Evolutionary conservation across 352 stramenopile genomes (phyloP).

Genomic region (Phytopythium mirpurense): DNA sequence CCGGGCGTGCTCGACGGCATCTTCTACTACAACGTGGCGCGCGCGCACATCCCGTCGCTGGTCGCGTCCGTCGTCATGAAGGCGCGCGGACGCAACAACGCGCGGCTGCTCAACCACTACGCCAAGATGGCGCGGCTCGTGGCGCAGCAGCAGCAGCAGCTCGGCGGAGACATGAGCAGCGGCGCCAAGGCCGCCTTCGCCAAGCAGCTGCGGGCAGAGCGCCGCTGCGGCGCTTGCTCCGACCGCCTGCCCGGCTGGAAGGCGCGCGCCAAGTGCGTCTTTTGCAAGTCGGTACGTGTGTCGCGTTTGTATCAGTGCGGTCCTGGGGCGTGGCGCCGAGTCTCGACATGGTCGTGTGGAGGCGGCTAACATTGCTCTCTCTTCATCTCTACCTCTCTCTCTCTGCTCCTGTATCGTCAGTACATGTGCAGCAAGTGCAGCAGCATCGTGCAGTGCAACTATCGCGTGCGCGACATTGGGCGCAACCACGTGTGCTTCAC

Average conservation of each 20-base stretch:
- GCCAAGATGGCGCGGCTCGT: constrained; percentile 36
- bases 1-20: constrained; percentile 41
- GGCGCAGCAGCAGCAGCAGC: not conserved
- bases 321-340: too few species aligned
- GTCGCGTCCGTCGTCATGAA: constrained; percentile 51
- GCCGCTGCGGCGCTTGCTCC: constrained; percentile 52
- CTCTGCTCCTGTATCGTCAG: constrained; percentile 20
- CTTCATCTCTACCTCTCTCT: not conserved
- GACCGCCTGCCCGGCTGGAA: constrained; percentile 58
- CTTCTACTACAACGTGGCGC: constrained; percentile 61
- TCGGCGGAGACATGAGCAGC: constrained; percentile 19
- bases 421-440: constrained; percentile 69
- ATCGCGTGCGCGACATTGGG: constrained; percentile 34
- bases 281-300: constrained; percentile 58
- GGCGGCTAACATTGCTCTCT: too few species aligned
- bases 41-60: constrained; percentile 31
- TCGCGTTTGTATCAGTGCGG: not conserved
- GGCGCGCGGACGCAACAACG: constrained; percentile 46
- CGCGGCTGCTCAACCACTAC: constrained; percentile 68
- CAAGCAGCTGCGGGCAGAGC: constrained; percentile 49
- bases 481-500: constrained; percentile 45
- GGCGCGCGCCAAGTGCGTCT: constrained; percentile 44
- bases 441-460: constrained; percentile 56
- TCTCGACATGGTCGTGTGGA: too few species aligned
- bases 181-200: constrained; percentile 28